Evolutionary conservation across 768 basidiomycete species (phyloP).

Genomic region (Mycena latifolia): DNA sequence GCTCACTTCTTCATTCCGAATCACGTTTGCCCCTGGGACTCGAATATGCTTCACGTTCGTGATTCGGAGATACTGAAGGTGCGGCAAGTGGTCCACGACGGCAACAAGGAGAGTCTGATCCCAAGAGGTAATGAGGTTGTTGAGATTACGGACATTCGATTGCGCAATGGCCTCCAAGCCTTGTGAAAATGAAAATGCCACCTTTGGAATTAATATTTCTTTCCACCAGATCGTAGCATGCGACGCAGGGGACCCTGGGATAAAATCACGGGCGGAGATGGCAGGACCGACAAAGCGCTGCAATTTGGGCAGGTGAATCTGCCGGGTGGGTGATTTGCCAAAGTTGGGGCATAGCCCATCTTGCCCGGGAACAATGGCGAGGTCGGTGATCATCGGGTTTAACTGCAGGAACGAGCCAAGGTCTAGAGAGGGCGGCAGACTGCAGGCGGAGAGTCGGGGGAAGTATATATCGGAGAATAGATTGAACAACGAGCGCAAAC

Average conservation of each 20-base stretch:
- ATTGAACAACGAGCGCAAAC: neutral
- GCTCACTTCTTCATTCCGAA: no score
- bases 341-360: neutral
- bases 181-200: neutral
- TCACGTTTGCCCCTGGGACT: no score
- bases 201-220: neutral
- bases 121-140: constrained; percentile 3
- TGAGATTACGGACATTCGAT: constrained; percentile 5
- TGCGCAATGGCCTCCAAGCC: neutral
- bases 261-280: neutral
- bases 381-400: no score
- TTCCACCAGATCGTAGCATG: constrained; percentile 14
- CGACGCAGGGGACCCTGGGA: constrained; percentile 2
- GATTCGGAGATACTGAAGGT: neutral
- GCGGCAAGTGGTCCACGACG: neutral
- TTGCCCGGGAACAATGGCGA: no score
- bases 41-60: no score
- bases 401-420: constrained; percentile 5
- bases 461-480: constrained; percentile 2
- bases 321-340: neutral
- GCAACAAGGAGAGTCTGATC: neutral
- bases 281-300: constrained; percentile 12
- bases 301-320: constrained; percentile 15
- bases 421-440: neutral
- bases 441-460: constrained; percentile 9